Base-by-base conservation (phyloP, 176 grass and related monocot species). In the Ensete ventricosum region DNA sequence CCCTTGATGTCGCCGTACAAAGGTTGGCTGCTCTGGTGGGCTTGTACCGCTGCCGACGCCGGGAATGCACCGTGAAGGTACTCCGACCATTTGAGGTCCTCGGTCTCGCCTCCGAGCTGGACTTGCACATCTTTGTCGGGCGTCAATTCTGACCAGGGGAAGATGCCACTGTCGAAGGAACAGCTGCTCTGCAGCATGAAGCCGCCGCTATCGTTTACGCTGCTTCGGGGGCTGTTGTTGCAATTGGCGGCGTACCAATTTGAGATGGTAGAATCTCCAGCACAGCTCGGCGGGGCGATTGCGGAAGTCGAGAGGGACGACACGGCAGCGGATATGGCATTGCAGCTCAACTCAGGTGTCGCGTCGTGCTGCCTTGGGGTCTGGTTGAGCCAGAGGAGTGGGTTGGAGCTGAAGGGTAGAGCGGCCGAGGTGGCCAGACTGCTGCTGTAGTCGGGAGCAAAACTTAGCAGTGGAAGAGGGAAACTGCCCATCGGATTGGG, bases 61-160 rank as follows among this genome's bases (percentile, higher is more conserved):
- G 88, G 67, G 57, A 92, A 87, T 72, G 72, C 82, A 73, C 84
- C 90, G 67, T 89, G 78, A 71, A 87, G 81, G 76, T 89, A 82
- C 69, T 89, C 90, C 27, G 86, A 87, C 90, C 90, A 92, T 82
- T 87, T 92, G 71, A 92, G 84, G 70, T 92, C 90, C 74, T 92
- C 90, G 13, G 77, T 53, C 65, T 79, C 66, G 5, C 63, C 49
- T 29, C 80, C 79, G 5, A 86, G 69, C 14, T 90, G 81, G 24
- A 67, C 59, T 73, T 77, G 82, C 22, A 34, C 69, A 77, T 84
- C 90, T n/a, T 84, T 86, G 22, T 84, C 82, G 62, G 83, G 78
- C 51, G 78, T 68, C 9, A 84, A 79, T 11, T 86, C 84, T 62
- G 86, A 63, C 90, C 90, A 92, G 55, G 86, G 73, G 76, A 89